Evolutionary conservation across 257 asterid genomes (phyloP).

Genomic region (Petunia secreta): DNA sequence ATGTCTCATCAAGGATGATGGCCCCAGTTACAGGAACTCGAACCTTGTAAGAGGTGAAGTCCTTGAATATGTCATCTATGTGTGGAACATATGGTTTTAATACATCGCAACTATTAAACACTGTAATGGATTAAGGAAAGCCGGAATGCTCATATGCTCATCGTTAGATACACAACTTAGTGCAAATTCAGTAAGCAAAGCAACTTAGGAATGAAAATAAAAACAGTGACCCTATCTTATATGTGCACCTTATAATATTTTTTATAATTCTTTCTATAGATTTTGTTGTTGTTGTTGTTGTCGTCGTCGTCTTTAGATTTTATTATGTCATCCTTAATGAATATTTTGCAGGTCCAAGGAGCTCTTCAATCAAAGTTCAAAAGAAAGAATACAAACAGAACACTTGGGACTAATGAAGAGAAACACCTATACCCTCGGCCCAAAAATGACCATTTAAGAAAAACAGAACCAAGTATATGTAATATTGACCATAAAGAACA

Average conservation of each 20-base stretch:
- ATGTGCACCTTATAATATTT: conserved; percentile 12
- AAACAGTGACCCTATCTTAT: not conserved
- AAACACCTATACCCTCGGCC: conserved; percentile 13
- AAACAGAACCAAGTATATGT: not conserved
- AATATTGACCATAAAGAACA: not conserved
- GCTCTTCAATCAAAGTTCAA: conserved; percentile 6
- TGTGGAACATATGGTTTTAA: conserved; percentile 84
- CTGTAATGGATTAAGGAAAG: conserved; percentile 65
- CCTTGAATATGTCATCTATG: conserved; percentile 85
- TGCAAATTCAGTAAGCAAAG: not conserved
- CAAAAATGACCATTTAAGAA: not conserved
- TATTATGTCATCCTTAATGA: not conserved
- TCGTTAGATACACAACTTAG: not conserved
- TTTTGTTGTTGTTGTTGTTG: no score
- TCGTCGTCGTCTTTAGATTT: not conserved
- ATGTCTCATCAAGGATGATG: conserved; percentile 78
- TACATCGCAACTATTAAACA: conserved; percentile 87
- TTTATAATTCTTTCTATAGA: not conserved
- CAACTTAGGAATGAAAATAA: not conserved
- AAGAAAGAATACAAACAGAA: not conserved
- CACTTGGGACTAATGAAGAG: not conserved
- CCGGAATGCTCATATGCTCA: conserved; percentile 13
- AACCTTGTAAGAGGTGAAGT: conserved; percentile 83
- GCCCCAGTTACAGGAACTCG: conserved; percentile 95
- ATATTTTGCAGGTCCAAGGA: conserved; percentile 15